Conservation (phyloP, 169 alveolate genomes). For the Plasmodium blacklocki region DNA sequence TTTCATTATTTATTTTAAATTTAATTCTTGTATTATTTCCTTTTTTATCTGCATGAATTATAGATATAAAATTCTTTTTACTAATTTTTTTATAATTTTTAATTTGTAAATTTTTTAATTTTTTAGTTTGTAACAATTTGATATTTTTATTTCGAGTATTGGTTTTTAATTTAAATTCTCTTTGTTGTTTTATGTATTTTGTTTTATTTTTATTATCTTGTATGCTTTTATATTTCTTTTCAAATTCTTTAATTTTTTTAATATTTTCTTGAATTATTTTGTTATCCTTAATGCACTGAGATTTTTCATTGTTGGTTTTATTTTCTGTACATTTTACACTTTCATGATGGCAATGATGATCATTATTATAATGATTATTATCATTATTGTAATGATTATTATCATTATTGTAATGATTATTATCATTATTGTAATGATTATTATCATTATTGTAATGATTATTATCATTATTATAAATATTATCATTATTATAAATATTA, state of each 20-base stretch:
- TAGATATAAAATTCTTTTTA: constrained; percentile 14
- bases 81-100: no score
- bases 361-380: neutral
- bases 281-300: constrained; percentile 18
- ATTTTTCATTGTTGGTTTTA: neutral
- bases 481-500: no score
- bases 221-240: constrained; percentile 42
- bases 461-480: no score
- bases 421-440: no score
- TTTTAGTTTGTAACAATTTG: constrained; percentile 42
- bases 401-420: no score
- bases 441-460: no score
- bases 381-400: no score
- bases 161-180: constrained; percentile 37
- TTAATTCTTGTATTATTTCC: constrained; percentile 10
- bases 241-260: constrained; percentile 61
- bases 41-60: constrained; percentile 24
- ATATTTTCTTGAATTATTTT: constrained; percentile 56
- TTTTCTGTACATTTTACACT: neutral
- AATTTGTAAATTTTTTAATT: constrained; percentile 4
- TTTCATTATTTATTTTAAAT: constrained; percentile 33
- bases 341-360: neutral
- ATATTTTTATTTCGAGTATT: constrained; percentile 59
- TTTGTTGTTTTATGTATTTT: constrained; percentile 22
- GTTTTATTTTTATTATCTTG: constrained; percentile 54